Evolutionary conservation across 768 basidiomycete species (phyloP).

Genomic region (Podaxis sp.): DNA sequence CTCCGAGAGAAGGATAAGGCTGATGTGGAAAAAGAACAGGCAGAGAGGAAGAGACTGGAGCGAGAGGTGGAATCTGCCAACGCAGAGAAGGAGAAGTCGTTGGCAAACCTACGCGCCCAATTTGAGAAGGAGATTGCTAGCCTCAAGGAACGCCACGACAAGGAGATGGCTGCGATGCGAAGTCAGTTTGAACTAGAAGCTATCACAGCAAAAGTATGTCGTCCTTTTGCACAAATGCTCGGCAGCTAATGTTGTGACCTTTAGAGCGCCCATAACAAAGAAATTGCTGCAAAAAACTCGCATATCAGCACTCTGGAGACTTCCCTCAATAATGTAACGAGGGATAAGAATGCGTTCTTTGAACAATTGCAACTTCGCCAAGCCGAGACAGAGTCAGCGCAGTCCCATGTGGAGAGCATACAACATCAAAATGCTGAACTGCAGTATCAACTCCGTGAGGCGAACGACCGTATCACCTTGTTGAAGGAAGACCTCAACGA

Average conservation of each 20-base stretch:
- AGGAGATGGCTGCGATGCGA: constrained; percentile 61
- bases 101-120: constrained; percentile 58
- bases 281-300: constrained; percentile 54
- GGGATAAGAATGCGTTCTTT: constrained; percentile 80
- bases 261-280: constrained; percentile 70
- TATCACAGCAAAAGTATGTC: constrained; percentile 60
- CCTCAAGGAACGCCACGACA: constrained; percentile 68
- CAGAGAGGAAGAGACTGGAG: constrained; percentile 52
- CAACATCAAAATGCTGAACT: constrained; percentile 81
- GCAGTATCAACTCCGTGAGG: constrained; percentile 83
- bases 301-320: constrained; percentile 71
- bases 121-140: constrained; percentile 69
- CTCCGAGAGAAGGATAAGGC: constrained; percentile 53
- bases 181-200: constrained; percentile 79
- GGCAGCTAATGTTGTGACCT: neutral
- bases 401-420: constrained; percentile 69
- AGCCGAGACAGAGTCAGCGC: constrained; percentile 85
- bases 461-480: constrained; percentile 66
- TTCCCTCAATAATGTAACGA: constrained; percentile 63
- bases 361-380: constrained; percentile 86
- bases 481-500: constrained; percentile 72
- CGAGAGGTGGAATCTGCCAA: constrained; percentile 63
- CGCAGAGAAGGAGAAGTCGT: constrained; percentile 60
- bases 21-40: constrained; percentile 54
- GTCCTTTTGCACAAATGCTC: neutral